phyloP scores from a whole-genome alignment of 2,329 filamentous ascomycete species.

The Clonostachys byssicola region DNA sequence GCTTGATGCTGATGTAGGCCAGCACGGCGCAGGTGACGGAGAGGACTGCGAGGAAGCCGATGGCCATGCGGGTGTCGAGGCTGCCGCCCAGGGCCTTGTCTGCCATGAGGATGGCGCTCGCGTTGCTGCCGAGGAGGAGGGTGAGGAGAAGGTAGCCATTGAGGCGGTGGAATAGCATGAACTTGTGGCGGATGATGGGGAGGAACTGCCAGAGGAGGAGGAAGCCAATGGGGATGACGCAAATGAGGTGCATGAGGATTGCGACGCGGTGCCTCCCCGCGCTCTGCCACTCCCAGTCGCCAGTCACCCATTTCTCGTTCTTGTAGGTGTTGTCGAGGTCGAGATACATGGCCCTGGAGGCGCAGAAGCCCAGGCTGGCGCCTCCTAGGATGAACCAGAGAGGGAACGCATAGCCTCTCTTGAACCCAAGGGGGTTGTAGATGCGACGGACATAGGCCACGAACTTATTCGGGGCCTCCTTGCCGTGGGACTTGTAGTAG shows the following conservation, averaged over 20 bases:
- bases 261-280: constrained; percentile 22
- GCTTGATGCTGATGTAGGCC: constrained; percentile 50
- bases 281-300: constrained; percentile 33
- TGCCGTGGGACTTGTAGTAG: constrained; percentile 1
- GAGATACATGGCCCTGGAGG: constrained; percentile 43
- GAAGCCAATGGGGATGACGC: constrained; percentile 34
- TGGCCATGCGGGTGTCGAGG: constrained; percentile 35
- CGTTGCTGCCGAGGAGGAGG: constrained; percentile 5
- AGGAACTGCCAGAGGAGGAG: constrained; percentile 41
- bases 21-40: constrained; percentile 35
- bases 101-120: constrained; percentile 44
- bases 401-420: constrained; percentile 51
- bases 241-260: constrained; percentile 36
- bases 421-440: constrained; percentile 47
- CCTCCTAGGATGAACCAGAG: constrained; percentile 46
- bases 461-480: not conserved
- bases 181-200: constrained; percentile 36
- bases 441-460: constrained; percentile 10
- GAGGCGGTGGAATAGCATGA: constrained; percentile 50
- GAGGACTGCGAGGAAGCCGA: constrained; percentile 39
- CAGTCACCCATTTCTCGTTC: constrained; percentile 6
- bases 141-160: constrained; percentile 40
- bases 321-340: constrained; percentile 31
- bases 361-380: constrained; percentile 33
- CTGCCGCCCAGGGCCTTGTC: constrained; percentile 49